Conservation (phyloP, 2,329 filamentous ascomycete genomes). For the Myriosclerotinia duriaeana region DNA sequence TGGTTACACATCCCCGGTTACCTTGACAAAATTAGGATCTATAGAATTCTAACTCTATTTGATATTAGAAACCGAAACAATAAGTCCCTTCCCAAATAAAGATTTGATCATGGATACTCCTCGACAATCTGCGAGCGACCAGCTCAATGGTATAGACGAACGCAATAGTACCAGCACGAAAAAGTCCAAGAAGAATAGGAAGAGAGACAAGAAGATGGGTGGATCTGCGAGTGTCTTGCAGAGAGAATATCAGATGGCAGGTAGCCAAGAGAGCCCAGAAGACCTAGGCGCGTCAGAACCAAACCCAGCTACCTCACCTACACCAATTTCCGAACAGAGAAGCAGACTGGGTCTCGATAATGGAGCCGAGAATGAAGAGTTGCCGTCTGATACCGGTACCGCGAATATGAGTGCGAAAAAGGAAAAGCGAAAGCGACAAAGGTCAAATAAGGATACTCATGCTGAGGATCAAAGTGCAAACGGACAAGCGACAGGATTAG, state of each 20-base stretch:
- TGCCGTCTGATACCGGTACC: not conserved
- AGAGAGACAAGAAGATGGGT: slow-evolving; percentile 12
- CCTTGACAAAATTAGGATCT: not conserved
- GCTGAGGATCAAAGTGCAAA: not conserved
- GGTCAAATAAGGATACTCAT: not conserved
- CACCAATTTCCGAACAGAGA: not conserved
- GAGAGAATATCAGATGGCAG: slow-evolving; percentile 4
- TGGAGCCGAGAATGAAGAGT: not conserved
- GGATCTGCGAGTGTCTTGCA: slow-evolving; percentile 15
- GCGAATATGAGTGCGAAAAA: not conserved
- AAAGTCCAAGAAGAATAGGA: slow-evolving; percentile 13
- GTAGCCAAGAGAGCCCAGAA: not conserved
- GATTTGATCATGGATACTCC: not conserved
- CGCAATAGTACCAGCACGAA: not conserved
- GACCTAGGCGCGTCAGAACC: not conserved
- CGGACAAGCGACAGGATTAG: not conserved
- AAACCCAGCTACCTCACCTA: not conserved
- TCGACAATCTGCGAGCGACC: not conserved
- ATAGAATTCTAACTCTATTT: not conserved
- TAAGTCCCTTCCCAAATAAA: not conserved
- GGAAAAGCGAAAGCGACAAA: slow-evolving; percentile 1
- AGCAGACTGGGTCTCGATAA: not conserved
- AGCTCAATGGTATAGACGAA: not conserved
- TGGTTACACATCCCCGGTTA: not conserved
- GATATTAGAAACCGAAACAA: not conserved